phyloP scores from a whole-genome alignment of 805 yeast genomes.

The Yamadazyma sp. region DNA sequence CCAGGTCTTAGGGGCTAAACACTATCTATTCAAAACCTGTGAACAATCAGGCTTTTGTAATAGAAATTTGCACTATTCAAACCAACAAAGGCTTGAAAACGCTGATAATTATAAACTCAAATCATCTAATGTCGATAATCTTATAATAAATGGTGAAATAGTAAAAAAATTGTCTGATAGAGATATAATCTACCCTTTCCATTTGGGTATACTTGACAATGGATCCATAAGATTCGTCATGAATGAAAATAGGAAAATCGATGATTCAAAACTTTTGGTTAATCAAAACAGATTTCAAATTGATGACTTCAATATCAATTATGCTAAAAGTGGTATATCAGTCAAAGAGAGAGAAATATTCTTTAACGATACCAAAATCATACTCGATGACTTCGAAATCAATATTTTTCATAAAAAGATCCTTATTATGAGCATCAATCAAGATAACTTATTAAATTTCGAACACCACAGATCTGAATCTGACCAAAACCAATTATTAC shows the following conservation, averaged over 20 bases:
- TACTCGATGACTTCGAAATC: constrained; percentile 8
- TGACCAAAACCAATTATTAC: constrained; percentile 31
- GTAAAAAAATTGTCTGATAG: constrained; percentile 3
- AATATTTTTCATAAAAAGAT: constrained; percentile 42
- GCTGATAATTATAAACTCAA: constrained; percentile 1
- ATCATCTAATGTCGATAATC: constrained; percentile 1
- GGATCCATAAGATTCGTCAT: constrained; percentile 58
- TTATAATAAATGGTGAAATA: constrained; percentile 7
- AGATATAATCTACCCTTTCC: constrained; percentile 49
- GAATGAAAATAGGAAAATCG: constrained; percentile 53
- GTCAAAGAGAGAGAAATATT: background rate
- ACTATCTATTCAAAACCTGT: constrained; percentile 72
- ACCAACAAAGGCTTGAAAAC: background rate
- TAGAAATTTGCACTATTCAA: constrained; percentile 64
- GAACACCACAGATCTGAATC: constrained; percentile 67
- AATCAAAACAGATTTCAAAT: constrained; percentile 56
- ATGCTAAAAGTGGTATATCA: constrained; percentile 16
- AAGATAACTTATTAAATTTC: constrained; percentile 65
- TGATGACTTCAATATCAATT: constrained; percentile 35
- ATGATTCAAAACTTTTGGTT: constrained; percentile 14
- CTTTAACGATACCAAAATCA: background rate
- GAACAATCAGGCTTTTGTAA: constrained; percentile 79
- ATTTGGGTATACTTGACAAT: constrained; percentile 52
- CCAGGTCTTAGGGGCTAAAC: constrained; percentile 44
- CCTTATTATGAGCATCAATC: constrained; percentile 60